phyloP scores from a whole-genome alignment of 176 grass and related monocot species.

The Eleusine indica region DNA sequence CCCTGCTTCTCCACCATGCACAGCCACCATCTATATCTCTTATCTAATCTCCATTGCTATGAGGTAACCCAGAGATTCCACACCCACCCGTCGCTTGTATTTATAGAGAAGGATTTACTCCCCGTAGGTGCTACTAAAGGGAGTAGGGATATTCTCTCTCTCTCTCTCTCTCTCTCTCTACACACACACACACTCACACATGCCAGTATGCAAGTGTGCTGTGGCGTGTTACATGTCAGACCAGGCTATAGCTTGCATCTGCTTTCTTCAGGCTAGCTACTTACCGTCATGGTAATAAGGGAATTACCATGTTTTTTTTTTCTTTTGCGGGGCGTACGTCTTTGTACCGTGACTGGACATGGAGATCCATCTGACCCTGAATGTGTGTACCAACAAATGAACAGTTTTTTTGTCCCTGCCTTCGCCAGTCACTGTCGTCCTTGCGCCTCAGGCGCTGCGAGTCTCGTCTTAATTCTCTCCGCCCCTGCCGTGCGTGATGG shows the following conservation, averaged over 20 bases:
- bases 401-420: not conserved
- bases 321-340: not conserved
- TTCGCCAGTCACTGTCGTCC: not conserved
- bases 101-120: conserved; percentile 31
- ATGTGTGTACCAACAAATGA: not conserved
- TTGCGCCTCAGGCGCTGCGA: not conserved
- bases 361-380: not conserved
- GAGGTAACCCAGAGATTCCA: not conserved
- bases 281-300: too few relatives aligned
- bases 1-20: conserved; percentile 90
- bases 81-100: not conserved
- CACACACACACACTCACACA: not conserved
- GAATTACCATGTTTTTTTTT: not conserved
- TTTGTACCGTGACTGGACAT: not conserved
- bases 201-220: not conserved
- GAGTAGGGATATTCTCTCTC: not conserved
- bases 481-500: not conserved
- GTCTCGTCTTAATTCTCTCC: not conserved
- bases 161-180: not conserved
- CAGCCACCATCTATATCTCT: conserved; percentile 33
- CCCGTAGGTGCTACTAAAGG: conserved; percentile 24
- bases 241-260: too few relatives aligned
- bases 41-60: conserved; percentile 15
- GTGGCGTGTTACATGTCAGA: not conserved
- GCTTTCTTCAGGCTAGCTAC: too few relatives aligned